Evolutionary conservation across 1,284 basidiomycete genomes (phyloP), one percentile per base, ranked within the genome.

Genomic region (Pascua sp.): DNA sequence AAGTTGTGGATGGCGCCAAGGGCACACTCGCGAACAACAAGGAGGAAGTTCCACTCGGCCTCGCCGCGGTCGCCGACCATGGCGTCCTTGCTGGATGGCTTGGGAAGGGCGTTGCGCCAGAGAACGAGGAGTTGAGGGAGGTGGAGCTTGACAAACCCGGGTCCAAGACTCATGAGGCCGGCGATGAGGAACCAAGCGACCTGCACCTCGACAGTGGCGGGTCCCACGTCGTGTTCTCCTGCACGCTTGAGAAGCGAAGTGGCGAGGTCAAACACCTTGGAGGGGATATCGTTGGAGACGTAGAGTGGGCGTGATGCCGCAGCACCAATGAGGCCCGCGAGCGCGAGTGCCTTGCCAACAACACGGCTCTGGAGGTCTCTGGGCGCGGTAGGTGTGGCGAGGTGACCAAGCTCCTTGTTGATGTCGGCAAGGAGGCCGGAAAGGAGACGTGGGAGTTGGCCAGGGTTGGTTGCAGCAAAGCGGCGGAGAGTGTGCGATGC

Each of bases 91-190:
- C 83, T 88, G 0, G 91, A 91, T 0, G 91, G 89, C 76, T 98
- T 98, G 1, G 95, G 92, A 0, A 98, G 81, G 2, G 96, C 93
- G 67, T 98, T 98, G 40, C 95, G 82, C 96, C 96, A 98, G 2
- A 98, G 83, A 0, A 95, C 90, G 32, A 98, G 83, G 8, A 98
- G 81, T 68, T 97, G 93, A 0, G 92, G 88, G 1, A 98, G 82
- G 74, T 98, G 93, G 0, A 90, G 85, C 39, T 91, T 86, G 49
- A 97, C 91, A 67, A 98, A 97, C 66, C 91, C 89, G 8, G 91
- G 91, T 0, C 95, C 95, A 4, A 98, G 86, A 5, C 89, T 84
- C 88, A 97, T 93, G 49, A 98, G 80, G 0, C 91, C 86, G 0
- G 89, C 87, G 56, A 98, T 89, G 42, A 91, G 80, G 13, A 88